Evolutionary conservation across 139 green algal species (phyloP).

Genomic region (Ostreobium quekettii): DNA sequence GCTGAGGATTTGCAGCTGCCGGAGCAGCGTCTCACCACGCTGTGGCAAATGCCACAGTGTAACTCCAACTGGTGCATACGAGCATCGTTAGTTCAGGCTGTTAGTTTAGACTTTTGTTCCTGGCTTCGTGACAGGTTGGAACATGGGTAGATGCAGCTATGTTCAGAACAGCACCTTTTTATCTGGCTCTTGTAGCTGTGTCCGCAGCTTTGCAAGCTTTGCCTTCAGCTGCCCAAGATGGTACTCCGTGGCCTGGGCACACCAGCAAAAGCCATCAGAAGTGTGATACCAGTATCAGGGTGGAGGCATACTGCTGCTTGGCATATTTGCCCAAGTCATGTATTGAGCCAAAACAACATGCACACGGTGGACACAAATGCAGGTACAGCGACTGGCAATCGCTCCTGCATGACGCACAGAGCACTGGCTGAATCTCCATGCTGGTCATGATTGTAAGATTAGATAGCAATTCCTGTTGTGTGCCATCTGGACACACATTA

Average conservation of each 20-base stretch:
- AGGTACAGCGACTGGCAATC: neutral
- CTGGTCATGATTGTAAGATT: neutral
- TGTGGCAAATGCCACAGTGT: no score
- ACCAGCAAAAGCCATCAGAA: conserved; percentile 3
- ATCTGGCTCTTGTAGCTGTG: conserved; percentile 81
- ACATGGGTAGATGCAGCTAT: no score
- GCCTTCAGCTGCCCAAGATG: conserved; percentile 95
- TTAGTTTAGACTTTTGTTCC: no score
- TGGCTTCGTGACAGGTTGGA: no score
- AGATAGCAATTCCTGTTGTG: no score
- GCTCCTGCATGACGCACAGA: neutral
- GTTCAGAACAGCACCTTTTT: no score
- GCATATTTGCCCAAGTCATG: neutral
- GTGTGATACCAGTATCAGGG: neutral
- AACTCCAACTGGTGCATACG: no score
- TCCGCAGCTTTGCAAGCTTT: conserved; percentile 92
- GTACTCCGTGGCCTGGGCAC: conserved; percentile 80
- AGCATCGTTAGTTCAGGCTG: no score
- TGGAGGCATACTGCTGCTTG: neutral
- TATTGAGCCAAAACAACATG: neutral
- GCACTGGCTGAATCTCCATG: neutral
- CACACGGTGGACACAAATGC: neutral
- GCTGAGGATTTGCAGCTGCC: no score
- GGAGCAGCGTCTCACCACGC: no score
- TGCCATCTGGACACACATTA: no score